phyloP scores from a whole-genome alignment of 2,329 filamentous ascomycete genomes.

The Metarhizium robertsii region DNA sequence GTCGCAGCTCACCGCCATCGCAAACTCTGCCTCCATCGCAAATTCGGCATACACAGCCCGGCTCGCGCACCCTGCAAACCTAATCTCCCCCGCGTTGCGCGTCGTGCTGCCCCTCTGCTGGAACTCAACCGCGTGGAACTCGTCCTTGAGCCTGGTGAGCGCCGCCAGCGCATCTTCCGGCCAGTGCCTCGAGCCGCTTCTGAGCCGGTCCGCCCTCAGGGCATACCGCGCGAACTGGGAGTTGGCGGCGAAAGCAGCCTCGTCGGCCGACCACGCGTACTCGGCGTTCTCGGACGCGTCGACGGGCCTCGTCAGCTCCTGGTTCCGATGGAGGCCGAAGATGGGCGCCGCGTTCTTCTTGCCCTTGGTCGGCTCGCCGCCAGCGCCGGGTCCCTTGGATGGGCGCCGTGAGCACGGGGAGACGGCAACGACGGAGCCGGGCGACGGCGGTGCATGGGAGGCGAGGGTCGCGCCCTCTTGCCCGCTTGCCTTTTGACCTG shows the following conservation, averaged over 20 bases:
- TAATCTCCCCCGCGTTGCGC: slow-evolving; percentile 11
- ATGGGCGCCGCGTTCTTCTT: slow-evolving; percentile 9
- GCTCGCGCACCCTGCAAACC: slow-evolving; percentile 18
- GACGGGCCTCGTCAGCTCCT: slow-evolving; percentile 5
- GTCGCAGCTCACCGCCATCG: slow-evolving; percentile 4
- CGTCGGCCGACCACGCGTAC: slow-evolving; percentile 17
- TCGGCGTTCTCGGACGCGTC: slow-evolving; percentile 4
- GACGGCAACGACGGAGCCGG: neutral
- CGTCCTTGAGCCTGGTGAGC: slow-evolving; percentile 6
- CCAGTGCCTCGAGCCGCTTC: neutral
- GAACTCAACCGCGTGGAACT: slow-evolving; percentile 11
- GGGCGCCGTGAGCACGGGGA: neutral
- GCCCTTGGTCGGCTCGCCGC: slow-evolving; percentile 4
- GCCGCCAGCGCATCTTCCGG: neutral
- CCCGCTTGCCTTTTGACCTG: neutral
- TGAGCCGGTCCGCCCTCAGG: slow-evolving; percentile 11
- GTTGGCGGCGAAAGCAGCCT: slow-evolving; percentile 14
- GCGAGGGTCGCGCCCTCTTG: neutral
- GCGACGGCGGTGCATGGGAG: neutral
- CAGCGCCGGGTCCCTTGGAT: neutral
- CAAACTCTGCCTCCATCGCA: slow-evolving; percentile 14
- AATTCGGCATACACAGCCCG: slow-evolving; percentile 13
- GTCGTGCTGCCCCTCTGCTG: slow-evolving; percentile 7
- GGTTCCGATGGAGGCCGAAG: slow-evolving; percentile 13
- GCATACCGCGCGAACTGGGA: slow-evolving; percentile 13